Base-by-base conservation (phyloP, 495 filamentous ascomycete species). In the Daldinia grandis region DNA sequence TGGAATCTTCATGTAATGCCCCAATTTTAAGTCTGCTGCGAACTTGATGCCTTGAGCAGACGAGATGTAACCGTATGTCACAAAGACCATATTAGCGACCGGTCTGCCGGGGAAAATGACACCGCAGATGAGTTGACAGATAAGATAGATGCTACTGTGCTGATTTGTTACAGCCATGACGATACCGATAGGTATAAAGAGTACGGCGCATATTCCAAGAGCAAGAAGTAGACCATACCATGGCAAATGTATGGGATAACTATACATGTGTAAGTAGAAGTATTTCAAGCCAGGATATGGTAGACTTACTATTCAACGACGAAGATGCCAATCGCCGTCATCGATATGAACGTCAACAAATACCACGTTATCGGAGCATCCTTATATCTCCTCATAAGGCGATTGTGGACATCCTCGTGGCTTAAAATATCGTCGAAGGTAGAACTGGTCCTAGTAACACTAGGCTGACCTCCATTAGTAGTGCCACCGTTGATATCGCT, bases 1-100 rank as follows among this genome's bases (percentile, higher is more conserved):
- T 17, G 93, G 93, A 57, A 97, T 93, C 78, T 97, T 96, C 92
- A 96, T 95, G 77, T 97, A 96, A 75, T 95, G 91, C 30, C 93
- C 93, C 0, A 96, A 87, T 76, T 97, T 97, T 60, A 95, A 84
- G 75, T 97, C 93, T 19, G 92, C 87, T 3, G 92, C 88, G 78
- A 96, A 96, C 75, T 93, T 94, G 59, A 97, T 86, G 35, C 93
- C 93, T 79, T 97, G 92, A 5, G 90, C 89, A 1, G 89, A 92
- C 1, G 89, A 91, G 66, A 94, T 94, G 78, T 92, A 90, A 30
- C 92, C 91, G 70, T 95, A 94, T 6, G 92, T 95, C 47, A 91
- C 90, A 74, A 95, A 95, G 42, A 95, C 92, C 87, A 95, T 95
- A 72, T 96, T 94, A 35, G 92, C 91, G 14, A 96, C 90, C 0